Evolutionary conservation across 305 asterid genomes (phyloP), one percentile per base, ranked within the genome.

Genomic region (Withania somnifera): DNA sequence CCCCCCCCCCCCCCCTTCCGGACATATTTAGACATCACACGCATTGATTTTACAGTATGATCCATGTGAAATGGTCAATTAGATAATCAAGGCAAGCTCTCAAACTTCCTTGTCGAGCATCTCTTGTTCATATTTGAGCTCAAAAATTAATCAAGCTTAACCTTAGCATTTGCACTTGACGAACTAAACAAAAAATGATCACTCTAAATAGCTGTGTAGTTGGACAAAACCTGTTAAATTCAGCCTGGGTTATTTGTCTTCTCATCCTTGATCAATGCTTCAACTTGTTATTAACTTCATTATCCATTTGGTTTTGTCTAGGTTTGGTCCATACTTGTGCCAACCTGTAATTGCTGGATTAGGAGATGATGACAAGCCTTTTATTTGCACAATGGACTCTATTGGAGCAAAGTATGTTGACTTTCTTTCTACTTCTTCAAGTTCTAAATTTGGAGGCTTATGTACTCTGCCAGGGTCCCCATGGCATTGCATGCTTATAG

Each of bases 281-380:
- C 26, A 28, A 47, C 61, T 47, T 73, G n/a, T 75, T 66, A 42
- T 24, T 75, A 75, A 75, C 60, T 73, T 2, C 11, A 50, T 47
- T 73, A 24, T 73, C 17, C 42, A 26, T 50, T 75, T 75, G 61
- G 28, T 82, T 84, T 86, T 34, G 79, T 26, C 24, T 81, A 94
- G 99, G 87, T 96, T 96, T 90, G 98, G 98, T 76, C 98, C 99
- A 56, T 96, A 92, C 93, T 96, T 94, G 88, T 90, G 95, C 91
- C 99, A 96, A 82, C 98, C 99, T 75, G 98, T 96, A 83, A 94
- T 96, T 87, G 99, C 98, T 88, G 99, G 98, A 86, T 84, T 96
- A 87, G 97, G 98, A 34, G 97, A 91, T 15, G 98, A 87, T 6
- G 94, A 92, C 89, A 96, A 94, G 77, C 98, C 99, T 60, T 96